Percentiles rank a stretch among this genome's conserved stretches.
phyloP scores from a whole-genome alignment of 208 protist species.

The Wallacemonas sp. region DNA sequence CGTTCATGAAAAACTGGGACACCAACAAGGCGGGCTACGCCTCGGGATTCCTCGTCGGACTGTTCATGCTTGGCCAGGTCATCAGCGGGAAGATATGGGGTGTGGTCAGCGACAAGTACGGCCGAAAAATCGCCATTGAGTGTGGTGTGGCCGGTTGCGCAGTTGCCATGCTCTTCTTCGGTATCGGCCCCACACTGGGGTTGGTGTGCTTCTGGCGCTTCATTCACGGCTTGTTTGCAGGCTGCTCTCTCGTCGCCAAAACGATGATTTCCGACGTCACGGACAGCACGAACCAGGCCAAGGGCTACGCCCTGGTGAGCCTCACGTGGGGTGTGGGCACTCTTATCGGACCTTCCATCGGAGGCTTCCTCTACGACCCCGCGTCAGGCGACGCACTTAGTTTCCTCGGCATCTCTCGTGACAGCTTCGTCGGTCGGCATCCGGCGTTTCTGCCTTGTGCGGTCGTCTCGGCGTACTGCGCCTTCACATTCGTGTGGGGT shows the following conservation, averaged over 20 bases:
- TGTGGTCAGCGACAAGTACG: conserved; percentile 61
- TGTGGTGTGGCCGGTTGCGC: conserved; percentile 53
- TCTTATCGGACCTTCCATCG: conserved; percentile 59
- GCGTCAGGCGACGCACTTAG: conserved; percentile 12
- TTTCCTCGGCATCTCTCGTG: conserved; percentile 22
- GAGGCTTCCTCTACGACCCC: conserved; percentile 75
- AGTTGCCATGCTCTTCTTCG: conserved; percentile 64
- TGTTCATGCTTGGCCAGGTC: conserved; percentile 86
- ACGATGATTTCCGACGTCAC: conserved; percentile 84
- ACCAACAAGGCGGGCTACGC: conserved; percentile 50
- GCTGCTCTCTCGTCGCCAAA: conserved; percentile 72
- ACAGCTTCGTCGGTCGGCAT: conserved; percentile 34
- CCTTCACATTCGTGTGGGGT: conserved; percentile 40
- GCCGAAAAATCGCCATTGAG: conserved; percentile 50
- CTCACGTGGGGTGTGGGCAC: conserved; percentile 87
- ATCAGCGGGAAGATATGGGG: conserved; percentile 71
- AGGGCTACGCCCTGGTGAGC: conserved; percentile 96
- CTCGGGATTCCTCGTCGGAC: conserved; percentile 59
- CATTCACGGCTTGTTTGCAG: conserved; percentile 64
- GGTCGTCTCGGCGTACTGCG: conserved; percentile 51
- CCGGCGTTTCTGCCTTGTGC: conserved; percentile 74
- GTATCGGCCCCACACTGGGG: conserved; percentile 53
- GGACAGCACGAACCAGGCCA: conserved; percentile 65
- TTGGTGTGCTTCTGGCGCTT: conserved; percentile 68
- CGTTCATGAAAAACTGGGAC: conserved; percentile 38